These are phyloP conservation scores for Neopestalotiopsis sp. DNA, from an alignment of 2,329 filamentous ascomycete species.

Conservation along the genomic window DNA sequence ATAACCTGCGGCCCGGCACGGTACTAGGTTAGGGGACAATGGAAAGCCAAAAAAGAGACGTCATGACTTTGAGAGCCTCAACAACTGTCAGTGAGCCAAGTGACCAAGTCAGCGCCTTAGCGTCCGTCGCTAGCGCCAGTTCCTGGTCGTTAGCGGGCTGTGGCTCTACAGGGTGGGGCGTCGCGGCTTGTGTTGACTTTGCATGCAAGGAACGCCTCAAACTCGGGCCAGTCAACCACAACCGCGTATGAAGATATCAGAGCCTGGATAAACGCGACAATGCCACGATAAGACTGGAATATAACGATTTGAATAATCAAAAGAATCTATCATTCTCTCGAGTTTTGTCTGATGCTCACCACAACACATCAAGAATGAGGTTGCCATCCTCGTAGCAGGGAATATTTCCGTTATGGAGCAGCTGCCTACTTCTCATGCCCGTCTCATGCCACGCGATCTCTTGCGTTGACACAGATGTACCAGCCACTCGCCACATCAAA, in stretches of 20 bases:
- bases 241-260: neutral
- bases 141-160: neutral
- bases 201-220: neutral
- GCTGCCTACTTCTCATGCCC: neutral
- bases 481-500: neutral
- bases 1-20: neutral
- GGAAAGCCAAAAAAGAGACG: conserved; percentile 1
- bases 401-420: neutral
- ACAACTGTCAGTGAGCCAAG: neutral
- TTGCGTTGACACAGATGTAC: conserved; percentile 5
- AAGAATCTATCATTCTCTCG: neutral
- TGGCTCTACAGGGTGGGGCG: neutral
- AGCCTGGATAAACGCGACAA: neutral
- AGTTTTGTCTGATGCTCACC: neutral
- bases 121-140: neutral
- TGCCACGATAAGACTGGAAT: neutral
- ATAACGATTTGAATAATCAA: neutral
- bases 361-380: neutral
- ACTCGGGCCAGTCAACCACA: neutral
- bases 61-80: conserved; percentile 6
- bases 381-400: neutral
- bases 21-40: neutral
- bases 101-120: neutral
- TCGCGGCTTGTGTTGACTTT: conserved; percentile 7
- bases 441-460: neutral